Evolutionary conservation across 208 protist species (phyloP).

Genomic region (Wallacemonas collosoma): DNA sequence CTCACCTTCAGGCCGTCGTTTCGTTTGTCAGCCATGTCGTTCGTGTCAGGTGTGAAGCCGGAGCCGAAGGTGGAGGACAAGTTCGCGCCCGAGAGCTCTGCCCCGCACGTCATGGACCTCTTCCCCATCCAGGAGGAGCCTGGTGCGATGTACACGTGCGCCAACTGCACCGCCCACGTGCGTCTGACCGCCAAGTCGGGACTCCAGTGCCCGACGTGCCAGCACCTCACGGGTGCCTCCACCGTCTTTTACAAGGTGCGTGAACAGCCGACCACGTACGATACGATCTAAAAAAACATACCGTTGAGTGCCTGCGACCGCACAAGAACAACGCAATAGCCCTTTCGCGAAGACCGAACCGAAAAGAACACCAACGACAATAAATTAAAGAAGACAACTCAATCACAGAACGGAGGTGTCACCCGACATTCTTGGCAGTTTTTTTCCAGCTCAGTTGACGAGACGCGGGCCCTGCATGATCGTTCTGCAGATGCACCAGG

Average conservation of each 20-base stretch:
- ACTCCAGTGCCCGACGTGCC: slow-evolving; percentile 80
- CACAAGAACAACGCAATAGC: no score
- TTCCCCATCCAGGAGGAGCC: slow-evolving; percentile 25
- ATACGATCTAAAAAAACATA: slow-evolving; percentile 65
- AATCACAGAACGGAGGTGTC: no score
- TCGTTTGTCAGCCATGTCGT: not conserved
- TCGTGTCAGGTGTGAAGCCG: slow-evolving; percentile 29
- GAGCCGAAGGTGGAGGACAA: slow-evolving; percentile 44
- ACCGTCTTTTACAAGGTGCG: slow-evolving; percentile 92
- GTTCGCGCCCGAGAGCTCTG: slow-evolving; percentile 2
- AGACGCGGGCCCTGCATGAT: no score
- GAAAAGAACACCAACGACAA: no score
- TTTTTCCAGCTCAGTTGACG: no score
- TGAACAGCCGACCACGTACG: slow-evolving; percentile 80
- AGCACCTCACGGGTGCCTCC: slow-evolving; percentile 79
- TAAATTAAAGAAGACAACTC: no score
- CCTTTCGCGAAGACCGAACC: no score
- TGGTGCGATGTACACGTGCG: slow-evolving; percentile 79
- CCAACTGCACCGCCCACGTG: slow-evolving; percentile 76
- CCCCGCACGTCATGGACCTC: slow-evolving; percentile 17
- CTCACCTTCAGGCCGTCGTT: no score
- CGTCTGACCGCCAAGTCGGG: slow-evolving; percentile 47
- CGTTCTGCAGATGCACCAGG: no score
- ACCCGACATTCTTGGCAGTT: no score
- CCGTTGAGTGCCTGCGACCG: no score